Percentiles rank a stretch among this genome's conserved stretches.
Conservation (phyloP, 768 basidiomycete species). For the Leccinum broughii region DNA sequence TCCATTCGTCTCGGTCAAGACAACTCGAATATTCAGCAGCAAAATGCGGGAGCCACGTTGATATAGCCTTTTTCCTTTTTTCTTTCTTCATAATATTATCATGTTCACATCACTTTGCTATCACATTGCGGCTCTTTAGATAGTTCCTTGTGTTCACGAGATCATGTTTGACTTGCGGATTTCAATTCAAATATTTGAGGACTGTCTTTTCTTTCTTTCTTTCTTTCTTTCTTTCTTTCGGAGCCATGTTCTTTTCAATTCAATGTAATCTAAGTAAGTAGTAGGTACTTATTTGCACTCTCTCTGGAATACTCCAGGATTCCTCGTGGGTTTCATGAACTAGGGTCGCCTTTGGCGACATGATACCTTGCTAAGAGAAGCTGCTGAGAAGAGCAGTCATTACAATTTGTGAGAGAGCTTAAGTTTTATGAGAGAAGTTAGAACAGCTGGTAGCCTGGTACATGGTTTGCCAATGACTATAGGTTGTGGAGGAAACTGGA, state of each 20-base stretch:
- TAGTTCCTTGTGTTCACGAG: background rate
- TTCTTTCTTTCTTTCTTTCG: background rate
- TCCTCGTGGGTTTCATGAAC: background rate
- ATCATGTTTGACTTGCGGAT: slow-evolving; percentile 12
- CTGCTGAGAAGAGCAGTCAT: too few species aligned
- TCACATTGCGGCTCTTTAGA: slow-evolving; percentile 4
- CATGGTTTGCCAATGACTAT: too few species aligned
- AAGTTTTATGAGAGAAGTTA: too few species aligned
- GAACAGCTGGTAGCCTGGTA: too few species aligned
- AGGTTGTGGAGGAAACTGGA: too few species aligned
- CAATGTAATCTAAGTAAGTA: slow-evolving; percentile 30
- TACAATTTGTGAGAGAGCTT: too few species aligned
- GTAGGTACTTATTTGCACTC: slow-evolving; percentile 10
- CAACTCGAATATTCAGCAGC: slow-evolving; percentile 35
- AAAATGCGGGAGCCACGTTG: slow-evolving; percentile 47
- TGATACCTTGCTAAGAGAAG: too few species aligned
- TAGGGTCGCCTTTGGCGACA: too few species aligned
- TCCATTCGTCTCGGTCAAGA: slow-evolving; percentile 20
- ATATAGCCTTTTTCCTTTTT: slow-evolving; percentile 38
- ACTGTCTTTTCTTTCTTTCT: background rate
- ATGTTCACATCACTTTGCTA: slow-evolving; percentile 1
- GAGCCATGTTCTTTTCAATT: slow-evolving; percentile 5
- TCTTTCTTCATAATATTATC: background rate
- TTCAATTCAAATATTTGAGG: slow-evolving; percentile 8
- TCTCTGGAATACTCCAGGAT: slow-evolving; percentile 18